Evolutionary conservation across 2,329 filamentous ascomycete genomes (phyloP).

Genomic region (Didymellaceae sp.): DNA sequence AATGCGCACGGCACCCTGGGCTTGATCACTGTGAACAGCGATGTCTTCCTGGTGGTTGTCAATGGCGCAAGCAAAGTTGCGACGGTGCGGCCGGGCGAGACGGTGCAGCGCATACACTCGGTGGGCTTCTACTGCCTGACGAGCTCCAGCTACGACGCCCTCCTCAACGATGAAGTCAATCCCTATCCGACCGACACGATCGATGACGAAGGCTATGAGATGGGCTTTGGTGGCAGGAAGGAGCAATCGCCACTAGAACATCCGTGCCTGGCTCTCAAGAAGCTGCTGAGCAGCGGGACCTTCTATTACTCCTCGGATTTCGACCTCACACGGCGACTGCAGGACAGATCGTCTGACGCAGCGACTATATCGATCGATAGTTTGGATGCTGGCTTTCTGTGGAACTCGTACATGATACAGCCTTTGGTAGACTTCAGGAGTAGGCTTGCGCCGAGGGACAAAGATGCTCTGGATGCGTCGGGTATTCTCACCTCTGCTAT

Average conservation of each 20-base stretch:
- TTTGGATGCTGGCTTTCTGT: constrained; percentile 89
- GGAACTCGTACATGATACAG: constrained; percentile 99
- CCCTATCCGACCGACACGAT: constrained; percentile 61
- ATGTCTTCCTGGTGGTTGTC: constrained; percentile 91
- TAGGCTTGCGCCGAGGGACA: constrained; percentile 76
- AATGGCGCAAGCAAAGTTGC: constrained; percentile 80
- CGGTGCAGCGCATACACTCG: constrained; percentile 81
- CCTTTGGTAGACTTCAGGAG: constrained; percentile 89
- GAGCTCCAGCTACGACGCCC: constrained; percentile 82
- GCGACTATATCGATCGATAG: constrained; percentile 88
- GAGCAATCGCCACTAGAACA: constrained; percentile 79
- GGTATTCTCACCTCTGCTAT: constrained; percentile 92
- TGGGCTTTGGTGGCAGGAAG: constrained; percentile 61
- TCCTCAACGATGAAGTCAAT: constrained; percentile 65
- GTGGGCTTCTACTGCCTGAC: constrained; percentile 95
- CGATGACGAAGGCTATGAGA: constrained; percentile 60
- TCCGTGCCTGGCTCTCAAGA: constrained; percentile 88
- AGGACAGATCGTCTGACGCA: constrained; percentile 82
- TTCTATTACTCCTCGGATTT: constrained; percentile 99
- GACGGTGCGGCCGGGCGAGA: constrained; percentile 84
- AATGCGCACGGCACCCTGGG: constrained; percentile 86
- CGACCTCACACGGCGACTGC: constrained; percentile 89
- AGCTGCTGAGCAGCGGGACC: constrained; percentile 87
- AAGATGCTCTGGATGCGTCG: constrained; percentile 80
- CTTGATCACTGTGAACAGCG: constrained; percentile 79